Conservation (phyloP, 805 yeast species). For the Candida stauntonica region DNA sequence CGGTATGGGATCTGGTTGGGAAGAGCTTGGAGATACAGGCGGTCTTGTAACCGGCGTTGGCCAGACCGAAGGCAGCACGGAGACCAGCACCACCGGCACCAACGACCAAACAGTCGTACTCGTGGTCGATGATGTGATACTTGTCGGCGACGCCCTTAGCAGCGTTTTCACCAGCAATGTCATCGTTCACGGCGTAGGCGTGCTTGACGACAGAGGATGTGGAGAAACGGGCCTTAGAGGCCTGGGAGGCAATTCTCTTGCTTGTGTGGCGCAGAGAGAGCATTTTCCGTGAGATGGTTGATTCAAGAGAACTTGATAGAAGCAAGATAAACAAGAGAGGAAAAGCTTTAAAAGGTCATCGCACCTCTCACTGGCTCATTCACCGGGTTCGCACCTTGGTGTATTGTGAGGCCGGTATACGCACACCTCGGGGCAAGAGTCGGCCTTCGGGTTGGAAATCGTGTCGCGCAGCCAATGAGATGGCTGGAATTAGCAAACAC, state of each 20-base stretch:
- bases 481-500: constrained; percentile 19
- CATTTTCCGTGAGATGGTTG: constrained; percentile 11
- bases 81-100: constrained; percentile 99
- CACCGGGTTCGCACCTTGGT: too few relatives aligned
- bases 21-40: constrained; percentile 96
- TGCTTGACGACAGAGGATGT: constrained; percentile 20
- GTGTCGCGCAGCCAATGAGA: constrained; percentile 14
- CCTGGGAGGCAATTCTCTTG: constrained; percentile 14
- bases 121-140: constrained; percentile 93
- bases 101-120: constrained; percentile 94
- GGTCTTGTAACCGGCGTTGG: constrained; percentile 94
- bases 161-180: constrained; percentile 47
- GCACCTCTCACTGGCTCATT: background rate
- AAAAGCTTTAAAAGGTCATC: constrained; percentile 3
- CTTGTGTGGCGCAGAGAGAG: constrained; percentile 25
- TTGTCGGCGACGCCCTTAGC: constrained; percentile 55
- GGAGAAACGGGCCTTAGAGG: constrained; percentile 20
- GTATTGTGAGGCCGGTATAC: constrained; percentile 3
- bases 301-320: background rate
- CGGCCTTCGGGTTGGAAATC: constrained; percentile 9
- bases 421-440: constrained; percentile 17
- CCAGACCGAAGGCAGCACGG: constrained; percentile 97
- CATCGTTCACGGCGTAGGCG: constrained; percentile 34
- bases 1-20: constrained; percentile 98
- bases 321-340: background rate